phyloP scores from a whole-genome alignment of 1,284 basidiomycete species.

The Cryptococcus amylolentus region DNA sequence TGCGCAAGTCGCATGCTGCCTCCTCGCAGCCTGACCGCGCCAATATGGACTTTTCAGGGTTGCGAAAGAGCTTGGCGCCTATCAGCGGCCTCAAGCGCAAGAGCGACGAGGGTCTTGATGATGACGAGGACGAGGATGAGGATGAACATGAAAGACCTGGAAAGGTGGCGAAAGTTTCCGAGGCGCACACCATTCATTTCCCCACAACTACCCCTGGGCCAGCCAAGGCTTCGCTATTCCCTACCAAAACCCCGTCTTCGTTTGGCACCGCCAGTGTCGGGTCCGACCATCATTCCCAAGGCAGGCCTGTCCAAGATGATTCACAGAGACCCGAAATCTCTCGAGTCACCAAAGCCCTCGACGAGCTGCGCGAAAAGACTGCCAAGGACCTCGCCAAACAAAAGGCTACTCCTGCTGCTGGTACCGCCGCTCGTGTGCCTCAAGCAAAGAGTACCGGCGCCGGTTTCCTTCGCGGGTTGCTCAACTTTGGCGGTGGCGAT shows the following conservation, averaged over 20 bases:
- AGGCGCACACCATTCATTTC: background rate
- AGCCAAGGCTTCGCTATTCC: slow-evolving; percentile 8
- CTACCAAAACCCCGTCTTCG: slow-evolving; percentile 12
- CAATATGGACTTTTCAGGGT: slow-evolving; percentile 15
- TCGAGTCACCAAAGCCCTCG: slow-evolving; percentile 39
- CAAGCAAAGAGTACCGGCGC: slow-evolving; percentile 24
- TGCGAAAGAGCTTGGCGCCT: slow-evolving; percentile 32
- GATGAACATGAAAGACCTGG: slow-evolving; percentile 24
- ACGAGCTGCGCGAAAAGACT: slow-evolving; percentile 37
- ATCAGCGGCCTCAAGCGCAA: slow-evolving; percentile 36
- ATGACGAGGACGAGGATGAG: slow-evolving; percentile 18
- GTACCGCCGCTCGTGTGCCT: slow-evolving; percentile 4
- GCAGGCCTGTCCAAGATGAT: slow-evolving; percentile 7
- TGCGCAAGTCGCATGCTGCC: slow-evolving; percentile 20
- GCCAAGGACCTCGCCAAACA: slow-evolving; percentile 34
- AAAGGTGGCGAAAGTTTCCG: slow-evolving; percentile 29
- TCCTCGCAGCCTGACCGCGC: slow-evolving; percentile 3
- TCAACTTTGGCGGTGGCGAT: slow-evolving; percentile 19
- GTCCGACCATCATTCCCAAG: slow-evolving; percentile 7
- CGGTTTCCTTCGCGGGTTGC: slow-evolving; percentile 41
- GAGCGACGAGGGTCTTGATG: slow-evolving; percentile 26
- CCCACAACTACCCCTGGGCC: slow-evolving; percentile 15
- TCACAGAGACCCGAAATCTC: slow-evolving; percentile 24
- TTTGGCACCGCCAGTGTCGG: slow-evolving; percentile 1
- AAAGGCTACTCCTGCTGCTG: slow-evolving; percentile 18